Conservation (phyloP, 2,329 filamentous ascomycete species). For the Laburnicola sp. region DNA sequence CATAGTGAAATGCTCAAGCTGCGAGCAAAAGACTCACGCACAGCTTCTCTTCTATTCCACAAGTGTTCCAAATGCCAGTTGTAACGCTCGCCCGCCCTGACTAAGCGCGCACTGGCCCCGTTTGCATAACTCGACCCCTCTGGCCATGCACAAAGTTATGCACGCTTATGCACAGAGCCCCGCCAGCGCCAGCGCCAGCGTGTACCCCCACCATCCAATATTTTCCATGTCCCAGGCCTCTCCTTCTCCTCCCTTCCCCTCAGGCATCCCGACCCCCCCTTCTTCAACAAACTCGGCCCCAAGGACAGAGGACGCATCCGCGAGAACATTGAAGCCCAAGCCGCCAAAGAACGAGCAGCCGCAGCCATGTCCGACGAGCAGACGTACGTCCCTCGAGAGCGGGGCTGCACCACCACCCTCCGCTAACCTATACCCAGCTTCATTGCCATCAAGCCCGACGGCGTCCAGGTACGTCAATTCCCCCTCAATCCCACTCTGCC, state of each 20-base stretch:
- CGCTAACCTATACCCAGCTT: conserved; percentile 65
- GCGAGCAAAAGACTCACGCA: conserved; percentile 23
- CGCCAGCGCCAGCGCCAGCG: conserved; percentile 20
- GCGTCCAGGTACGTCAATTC: conserved; percentile 78
- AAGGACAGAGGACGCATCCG: conserved; percentile 52
- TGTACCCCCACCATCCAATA: conserved; percentile 36
- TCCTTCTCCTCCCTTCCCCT: conserved; percentile 21
- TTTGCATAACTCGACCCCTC: neutral
- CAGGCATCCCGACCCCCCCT: conserved; percentile 42
- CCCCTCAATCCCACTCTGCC: neutral
- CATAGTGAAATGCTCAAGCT: conserved; percentile 25
- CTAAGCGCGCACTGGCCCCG: conserved; percentile 8
- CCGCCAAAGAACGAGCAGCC: conserved; percentile 29
- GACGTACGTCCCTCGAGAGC: conserved; percentile 70
- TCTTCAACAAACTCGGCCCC: conserved; percentile 52
- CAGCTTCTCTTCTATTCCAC: conserved; percentile 8
- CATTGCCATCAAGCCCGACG: conserved; percentile 99
- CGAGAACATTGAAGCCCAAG: conserved; percentile 40
- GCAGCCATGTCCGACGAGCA: conserved; percentile 70
- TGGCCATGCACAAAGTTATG: conserved; percentile 16
- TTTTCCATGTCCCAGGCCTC: conserved; percentile 25
- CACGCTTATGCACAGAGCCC: conserved; percentile 14
- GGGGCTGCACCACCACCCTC: conserved; percentile 22
- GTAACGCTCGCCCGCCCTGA: conserved; percentile 13
- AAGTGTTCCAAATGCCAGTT: conserved; percentile 13